phyloP scores from a whole-genome alignment of 805 yeast species.

The Pichia membranifaciens region DNA sequence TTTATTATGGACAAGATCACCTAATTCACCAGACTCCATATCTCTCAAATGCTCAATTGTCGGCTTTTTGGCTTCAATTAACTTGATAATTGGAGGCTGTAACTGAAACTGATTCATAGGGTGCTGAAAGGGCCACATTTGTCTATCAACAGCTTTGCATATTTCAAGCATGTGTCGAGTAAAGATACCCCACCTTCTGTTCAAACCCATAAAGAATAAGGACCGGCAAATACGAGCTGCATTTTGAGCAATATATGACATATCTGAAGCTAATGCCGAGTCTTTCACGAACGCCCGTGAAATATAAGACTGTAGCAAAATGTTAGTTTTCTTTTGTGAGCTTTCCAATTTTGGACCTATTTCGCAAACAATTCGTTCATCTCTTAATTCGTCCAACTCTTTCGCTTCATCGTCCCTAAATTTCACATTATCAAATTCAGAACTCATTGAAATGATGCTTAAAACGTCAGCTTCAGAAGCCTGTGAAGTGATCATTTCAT shows the following conservation, averaged over 20 bases:
- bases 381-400: constrained; percentile 62
- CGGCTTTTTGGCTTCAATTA: constrained; percentile 58
- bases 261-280: constrained; percentile 78
- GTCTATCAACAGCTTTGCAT: constrained; percentile 79
- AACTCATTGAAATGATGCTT: constrained; percentile 83
- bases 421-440: constrained; percentile 87
- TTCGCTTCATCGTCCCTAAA: constrained; percentile 80
- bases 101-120: constrained; percentile 85
- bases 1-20: constrained; percentile 81
- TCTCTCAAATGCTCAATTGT: constrained; percentile 69
- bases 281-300: constrained; percentile 69
- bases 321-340: constrained; percentile 80
- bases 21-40: constrained; percentile 69
- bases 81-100: constrained; percentile 58
- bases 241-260: constrained; percentile 92
- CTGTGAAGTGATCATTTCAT: constrained; percentile 70
- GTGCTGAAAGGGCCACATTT: constrained; percentile 87
- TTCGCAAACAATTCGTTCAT: constrained; percentile 68
- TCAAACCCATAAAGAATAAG: constrained; percentile 75
- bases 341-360: constrained; percentile 71
- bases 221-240: constrained; percentile 92
- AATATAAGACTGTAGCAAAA: constrained; percentile 80
- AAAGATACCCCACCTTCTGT: constrained; percentile 86
- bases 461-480: constrained; percentile 92
- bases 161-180: constrained; percentile 68